Evolutionary conservation across 176 grass and related monocot genomes (phyloP), one percentile per base, ranked within the genome.

Genomic region (Triticum urartu): DNA sequence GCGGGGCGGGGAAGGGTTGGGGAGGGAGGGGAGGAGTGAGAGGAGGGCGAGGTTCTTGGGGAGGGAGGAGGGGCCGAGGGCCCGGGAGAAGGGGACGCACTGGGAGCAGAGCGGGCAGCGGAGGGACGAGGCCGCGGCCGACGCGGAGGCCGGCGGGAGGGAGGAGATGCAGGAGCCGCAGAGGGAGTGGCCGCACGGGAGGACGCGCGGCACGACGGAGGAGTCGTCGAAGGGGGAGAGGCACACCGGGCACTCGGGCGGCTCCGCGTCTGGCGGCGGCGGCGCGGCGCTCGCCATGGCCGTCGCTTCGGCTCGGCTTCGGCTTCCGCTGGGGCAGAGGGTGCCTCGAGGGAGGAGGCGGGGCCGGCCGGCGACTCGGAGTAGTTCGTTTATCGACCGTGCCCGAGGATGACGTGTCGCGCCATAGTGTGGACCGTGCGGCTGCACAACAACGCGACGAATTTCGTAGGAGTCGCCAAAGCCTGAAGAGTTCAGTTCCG

Each of bases 41-140:
- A 98, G 75, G 67, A 98, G 95, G 50, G 94, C 90, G 78, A 95
- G 87, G 86, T 98, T 98, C 72, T 84, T 95, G 62, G 95, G 95
- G 68, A 95, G 86, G 78, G 90, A 89, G 38, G 86, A 87, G 78
- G 91, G 81, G 20, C 95, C 91, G 30, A 90, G 60, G 42, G 88
- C 73, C 64, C 90, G 93, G 78, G 84, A 79, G 75, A 92, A 95
- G 79, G 95, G 95, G 26, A 94, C 90, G 68, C 91, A 83, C 91
- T 92, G 95, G 17, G 88, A 92, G 79, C 95, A 98, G 56, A 92
- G 90, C 28, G 95, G 93, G 56, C 95, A 98, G 17, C 95, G 91
- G 68, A 98, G 84, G 75, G 93, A 93, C 7, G 88, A 68, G 11
- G 83, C 64, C 1, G 82, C 70, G 8, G 82, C 80, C 42, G 91